Percentiles rank a stretch among this genome's conserved stretches.
phyloP scores from a whole-genome alignment of 306 rosid species.

The Corylus heterophylla region DNA sequence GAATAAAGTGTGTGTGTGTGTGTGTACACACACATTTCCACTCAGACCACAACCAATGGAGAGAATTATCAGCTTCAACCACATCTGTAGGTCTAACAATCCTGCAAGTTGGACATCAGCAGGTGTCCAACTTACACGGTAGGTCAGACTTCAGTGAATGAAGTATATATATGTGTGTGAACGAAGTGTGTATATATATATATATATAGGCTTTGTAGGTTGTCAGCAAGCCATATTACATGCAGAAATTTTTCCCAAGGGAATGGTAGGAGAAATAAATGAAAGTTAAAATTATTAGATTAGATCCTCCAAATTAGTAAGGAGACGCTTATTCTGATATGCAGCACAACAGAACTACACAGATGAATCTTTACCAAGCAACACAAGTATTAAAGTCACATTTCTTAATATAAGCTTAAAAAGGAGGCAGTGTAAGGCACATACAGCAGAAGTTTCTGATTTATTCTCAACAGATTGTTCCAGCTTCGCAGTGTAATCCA shows the following conservation, averaged over 20 bases:
- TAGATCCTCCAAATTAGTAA: conserved; percentile 13
- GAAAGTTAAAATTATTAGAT: conserved; percentile 1
- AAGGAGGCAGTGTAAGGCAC: conserved; percentile 28
- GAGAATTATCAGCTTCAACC: not conserved
- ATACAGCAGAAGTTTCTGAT: conserved; percentile 65
- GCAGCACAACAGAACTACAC: not conserved
- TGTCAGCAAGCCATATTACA: not conserved
- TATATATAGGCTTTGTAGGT: not conserved
- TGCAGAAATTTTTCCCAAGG: not conserved
- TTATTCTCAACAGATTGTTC: conserved; percentile 55
- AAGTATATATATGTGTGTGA: not conserved
- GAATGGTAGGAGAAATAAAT: not conserved
- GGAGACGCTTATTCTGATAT: conserved; percentile 7
- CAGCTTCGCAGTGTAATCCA: conserved; percentile 96
- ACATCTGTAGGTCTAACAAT: not conserved
- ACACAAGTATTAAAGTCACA: not conserved
- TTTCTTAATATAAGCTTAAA: conserved; percentile 4
- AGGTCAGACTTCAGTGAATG: not conserved
- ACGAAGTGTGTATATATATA: too few species aligned
- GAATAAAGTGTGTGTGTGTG: too few species aligned
- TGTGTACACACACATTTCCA: not conserved
- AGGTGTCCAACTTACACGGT: not conserved
- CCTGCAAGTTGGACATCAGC: not conserved
- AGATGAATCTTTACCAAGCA: conserved; percentile 11
- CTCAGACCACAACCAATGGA: not conserved